Base-by-base conservation (phyloP, 176 grass and related monocot species). In the Carex myosuroides region DNA sequence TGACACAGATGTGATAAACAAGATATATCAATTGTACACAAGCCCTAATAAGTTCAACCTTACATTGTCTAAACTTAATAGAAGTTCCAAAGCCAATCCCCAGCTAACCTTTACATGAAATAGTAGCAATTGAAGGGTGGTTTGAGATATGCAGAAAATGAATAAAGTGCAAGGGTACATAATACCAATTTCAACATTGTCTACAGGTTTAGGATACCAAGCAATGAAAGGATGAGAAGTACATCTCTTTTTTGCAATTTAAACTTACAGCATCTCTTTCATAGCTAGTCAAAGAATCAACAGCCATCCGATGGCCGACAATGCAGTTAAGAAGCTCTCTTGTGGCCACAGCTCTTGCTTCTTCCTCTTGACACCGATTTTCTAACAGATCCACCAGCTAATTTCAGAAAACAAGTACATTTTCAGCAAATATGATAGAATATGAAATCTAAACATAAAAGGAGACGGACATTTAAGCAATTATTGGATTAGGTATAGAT, bases 351-450 rank as follows among this genome's bases (percentile, higher is more conserved):
- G 83, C 90, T 88, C 96, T 99, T 76, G 80, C 73, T 87, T 99
- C 96, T 60, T 99, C 93, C 58, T 99, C 93, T 87, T 94, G 92
- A 69, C 87, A 95, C 83, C 96, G 89, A 73, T 85, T 89, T 89
- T 99, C 96, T 73, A 99, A 89, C 7, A 93, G 93, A 92, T 99
- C 96, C 86, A 99, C 96, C 85, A 99, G 87, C 96, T 99, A 71
- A 16, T 82, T 37, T 18, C 6, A 89, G 16, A 46, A 18, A 44
- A 81, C 13, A 72, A 30, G 42, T 14, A 74, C 13, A 85, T 55
- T 44, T 63, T 13, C 61, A 65, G 81, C 53, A 67, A 67, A 64
- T 71, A 71, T 46, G 68, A 71, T 13, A 56, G 0, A 72, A 60
- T 84, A 53, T 16, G 39, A 63, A 41, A 44, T 29, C 48, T 37